Conservation (phyloP, 192 early-diverging fungal genomes). For the Podila horticola region DNA sequence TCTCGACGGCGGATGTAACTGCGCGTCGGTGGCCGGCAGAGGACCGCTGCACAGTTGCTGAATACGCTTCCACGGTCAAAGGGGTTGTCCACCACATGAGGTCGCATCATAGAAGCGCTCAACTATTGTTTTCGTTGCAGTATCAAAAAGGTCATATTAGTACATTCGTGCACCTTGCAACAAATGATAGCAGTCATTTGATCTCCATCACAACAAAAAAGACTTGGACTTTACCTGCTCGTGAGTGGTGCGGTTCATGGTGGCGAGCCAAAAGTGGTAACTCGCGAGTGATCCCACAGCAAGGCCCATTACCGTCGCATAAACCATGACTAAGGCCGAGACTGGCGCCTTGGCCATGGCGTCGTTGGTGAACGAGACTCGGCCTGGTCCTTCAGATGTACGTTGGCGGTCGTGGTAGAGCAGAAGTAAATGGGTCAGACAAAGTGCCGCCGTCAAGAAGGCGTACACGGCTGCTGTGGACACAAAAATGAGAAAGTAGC, state of each 20-base stretch:
- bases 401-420: slow-evolving; percentile 28
- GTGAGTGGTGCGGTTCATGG: slow-evolving; percentile 87
- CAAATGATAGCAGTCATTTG: not conserved
- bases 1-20: slow-evolving; percentile 44
- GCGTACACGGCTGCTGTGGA: slow-evolving; percentile 66
- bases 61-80: slow-evolving; percentile 61
- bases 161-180: not conserved
- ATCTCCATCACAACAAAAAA: too few relatives aligned
- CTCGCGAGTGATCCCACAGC: slow-evolving; percentile 76
- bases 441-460: slow-evolving; percentile 68
- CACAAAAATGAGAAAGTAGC: slow-evolving; percentile 86
- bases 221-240: slow-evolving; percentile 71
- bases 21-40: slow-evolving; percentile 64
- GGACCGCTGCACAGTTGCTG: slow-evolving; percentile 62
- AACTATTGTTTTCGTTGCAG: slow-evolving; percentile 12
- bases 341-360: slow-evolving; percentile 39
- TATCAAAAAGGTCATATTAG: not conserved
- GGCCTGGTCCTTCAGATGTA: not conserved
- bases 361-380: slow-evolving; percentile 12
- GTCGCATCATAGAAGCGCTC: slow-evolving; percentile 47
- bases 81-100: slow-evolving; percentile 52
- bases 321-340: slow-evolving; percentile 73
- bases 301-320: slow-evolving; percentile 66
- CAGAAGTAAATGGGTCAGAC: slow-evolving; percentile 65
- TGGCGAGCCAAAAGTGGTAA: slow-evolving; percentile 81